phyloP scores from a whole-genome alignment of 2,329 filamentous ascomycete species.

The Arthrobotrys pseudoclavata region DNA sequence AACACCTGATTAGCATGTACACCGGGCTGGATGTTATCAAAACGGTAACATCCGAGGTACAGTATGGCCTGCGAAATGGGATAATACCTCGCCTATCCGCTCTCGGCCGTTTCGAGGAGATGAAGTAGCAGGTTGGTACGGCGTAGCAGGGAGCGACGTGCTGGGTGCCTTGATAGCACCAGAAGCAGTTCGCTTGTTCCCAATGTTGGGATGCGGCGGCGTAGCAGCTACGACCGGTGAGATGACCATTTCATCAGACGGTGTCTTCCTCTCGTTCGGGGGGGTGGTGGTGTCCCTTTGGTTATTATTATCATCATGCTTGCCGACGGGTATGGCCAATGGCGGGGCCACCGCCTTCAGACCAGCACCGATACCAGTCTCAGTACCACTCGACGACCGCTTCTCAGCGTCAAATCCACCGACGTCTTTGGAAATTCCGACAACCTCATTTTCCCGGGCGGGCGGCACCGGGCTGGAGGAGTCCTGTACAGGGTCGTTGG shows the following conservation, averaged over 20 bases:
- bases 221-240: slow-evolving; percentile 40
- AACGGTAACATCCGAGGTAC: background rate
- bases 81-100: slow-evolving; percentile 59
- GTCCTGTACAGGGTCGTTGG: slow-evolving; percentile 21
- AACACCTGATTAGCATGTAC: slow-evolving; percentile 37
- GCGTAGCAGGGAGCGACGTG: slow-evolving; percentile 54
- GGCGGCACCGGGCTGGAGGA: background rate
- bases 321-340: slow-evolving; percentile 28
- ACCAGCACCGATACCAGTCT: background rate
- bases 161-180: slow-evolving; percentile 54
- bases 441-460: slow-evolving; percentile 12
- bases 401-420: slow-evolving; percentile 10
- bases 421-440: background rate
- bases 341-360: slow-evolving; percentile 33
- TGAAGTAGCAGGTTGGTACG: slow-evolving; percentile 48
- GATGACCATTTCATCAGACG: slow-evolving; percentile 41
- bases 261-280: slow-evolving; percentile 24
- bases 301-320: slow-evolving; percentile 13
- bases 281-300: slow-evolving; percentile 13
- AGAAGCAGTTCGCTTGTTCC: slow-evolving; percentile 54
- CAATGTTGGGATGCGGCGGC: slow-evolving; percentile 43
- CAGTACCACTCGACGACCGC: slow-evolving; percentile 3
- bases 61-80: slow-evolving; percentile 32
- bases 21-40: slow-evolving; percentile 13
- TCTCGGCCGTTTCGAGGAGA: slow-evolving; percentile 56